A percentile compares a stretch with the other conserved stretches of the same genome.
Conservation (phyloP, 768 basidiomycete species). For the Royoungia palumana region DNA sequence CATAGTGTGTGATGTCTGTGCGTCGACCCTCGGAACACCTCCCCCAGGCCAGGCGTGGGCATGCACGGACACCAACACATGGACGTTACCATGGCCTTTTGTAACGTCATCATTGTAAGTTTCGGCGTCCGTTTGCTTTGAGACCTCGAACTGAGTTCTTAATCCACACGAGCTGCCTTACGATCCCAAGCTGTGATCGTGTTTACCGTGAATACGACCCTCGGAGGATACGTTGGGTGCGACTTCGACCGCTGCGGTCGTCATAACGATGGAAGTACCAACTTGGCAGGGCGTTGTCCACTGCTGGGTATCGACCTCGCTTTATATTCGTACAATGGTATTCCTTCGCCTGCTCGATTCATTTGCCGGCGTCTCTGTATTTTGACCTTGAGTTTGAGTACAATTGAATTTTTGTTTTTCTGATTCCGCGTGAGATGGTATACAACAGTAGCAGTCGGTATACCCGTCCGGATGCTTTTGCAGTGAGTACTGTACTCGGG, state of each 20-base stretch:
- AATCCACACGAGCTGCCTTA: conserved; percentile 76
- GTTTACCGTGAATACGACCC: conserved; percentile 33
- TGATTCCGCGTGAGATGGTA: too few relatives aligned
- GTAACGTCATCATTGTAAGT: conserved; percentile 67
- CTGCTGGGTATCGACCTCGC: conserved; percentile 1
- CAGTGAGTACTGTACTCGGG: too few relatives aligned
- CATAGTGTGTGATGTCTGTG: neutral
- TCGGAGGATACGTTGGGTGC: conserved; percentile 32
- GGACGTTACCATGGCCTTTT: conserved; percentile 94
- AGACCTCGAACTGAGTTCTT: neutral
- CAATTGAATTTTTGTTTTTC: conserved; percentile 8
- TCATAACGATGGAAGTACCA: conserved; percentile 44
- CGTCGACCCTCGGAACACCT: conserved; percentile 5
- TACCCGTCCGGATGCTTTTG: too few relatives aligned
- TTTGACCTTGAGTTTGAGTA: conserved; percentile 20
- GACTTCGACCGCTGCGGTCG: conserved; percentile 40
- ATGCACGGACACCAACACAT: conserved; percentile 89
- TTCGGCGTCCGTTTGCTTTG: neutral
- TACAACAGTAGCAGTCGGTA: too few relatives aligned
- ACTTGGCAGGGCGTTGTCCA: conserved; percentile 5
- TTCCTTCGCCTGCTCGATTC: neutral
- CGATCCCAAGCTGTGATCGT: conserved; percentile 72
- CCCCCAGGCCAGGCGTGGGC: conserved; percentile 77
- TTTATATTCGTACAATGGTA: conserved; percentile 2
- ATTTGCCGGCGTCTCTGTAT: conserved; percentile 14